A percentile compares a stretch with the other conserved stretches of the same genome.
Conservation (phyloP, 352 stramenopile species). For the Phytophthora pisi region DNA sequence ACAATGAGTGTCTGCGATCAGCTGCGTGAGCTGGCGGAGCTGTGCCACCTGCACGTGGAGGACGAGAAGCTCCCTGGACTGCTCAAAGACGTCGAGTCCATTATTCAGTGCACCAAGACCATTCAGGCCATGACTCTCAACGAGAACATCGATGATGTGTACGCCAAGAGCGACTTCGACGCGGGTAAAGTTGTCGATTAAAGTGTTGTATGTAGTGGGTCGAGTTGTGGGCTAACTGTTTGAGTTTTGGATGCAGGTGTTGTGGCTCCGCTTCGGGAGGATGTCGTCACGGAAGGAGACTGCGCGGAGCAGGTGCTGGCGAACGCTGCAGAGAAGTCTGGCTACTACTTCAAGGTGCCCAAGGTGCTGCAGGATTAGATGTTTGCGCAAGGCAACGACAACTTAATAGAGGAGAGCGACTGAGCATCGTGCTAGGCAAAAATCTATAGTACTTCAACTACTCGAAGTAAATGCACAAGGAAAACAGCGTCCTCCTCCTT, state of each 20-base stretch:
- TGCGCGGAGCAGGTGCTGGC: constrained; percentile 70
- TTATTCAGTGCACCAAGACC: constrained; percentile 89
- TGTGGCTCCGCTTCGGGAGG: constrained; percentile 67
- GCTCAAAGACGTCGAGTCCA: constrained; percentile 84
- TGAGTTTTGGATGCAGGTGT: constrained; percentile 13
- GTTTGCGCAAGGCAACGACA: no score
- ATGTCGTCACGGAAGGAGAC: constrained; percentile 80
- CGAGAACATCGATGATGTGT: constrained; percentile 86
- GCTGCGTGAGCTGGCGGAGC: constrained; percentile 78
- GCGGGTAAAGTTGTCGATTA: constrained; percentile 26
- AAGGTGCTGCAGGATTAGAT: constrained; percentile 85
- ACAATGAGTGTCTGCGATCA: constrained; percentile 11
- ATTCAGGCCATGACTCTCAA: constrained; percentile 84
- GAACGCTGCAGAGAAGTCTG: constrained; percentile 77
- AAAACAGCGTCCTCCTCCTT: constrained; percentile 3
- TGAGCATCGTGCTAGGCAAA: constrained; percentile 17
- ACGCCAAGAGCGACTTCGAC: constrained; percentile 68
- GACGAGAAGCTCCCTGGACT: constrained; percentile 70
- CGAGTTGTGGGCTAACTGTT: background rate
- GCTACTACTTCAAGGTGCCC: constrained; percentile 88
- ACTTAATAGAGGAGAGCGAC: constrained; percentile 6
- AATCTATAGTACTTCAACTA: constrained; percentile 34
- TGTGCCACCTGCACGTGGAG: constrained; percentile 84
- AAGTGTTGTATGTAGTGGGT: background rate
- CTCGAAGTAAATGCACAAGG: constrained; percentile 24